A percentile compares a stretch with the other conserved stretches of the same genome.
Conservation (phyloP, 495 filamentous ascomycete genomes). For the Penicillium silybi region DNA sequence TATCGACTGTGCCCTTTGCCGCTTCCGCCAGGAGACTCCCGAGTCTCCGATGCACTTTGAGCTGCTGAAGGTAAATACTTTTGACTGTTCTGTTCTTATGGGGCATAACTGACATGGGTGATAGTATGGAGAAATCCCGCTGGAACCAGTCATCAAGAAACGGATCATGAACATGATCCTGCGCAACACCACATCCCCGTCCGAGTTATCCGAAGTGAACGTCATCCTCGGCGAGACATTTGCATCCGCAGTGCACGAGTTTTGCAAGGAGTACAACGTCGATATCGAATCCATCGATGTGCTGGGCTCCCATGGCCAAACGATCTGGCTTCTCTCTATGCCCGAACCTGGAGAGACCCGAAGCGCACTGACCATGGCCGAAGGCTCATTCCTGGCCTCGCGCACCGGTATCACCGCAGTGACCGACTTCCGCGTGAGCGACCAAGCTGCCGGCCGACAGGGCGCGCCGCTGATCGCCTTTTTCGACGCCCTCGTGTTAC, state of each 20-base stretch:
- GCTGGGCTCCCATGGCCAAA: constrained; percentile 57
- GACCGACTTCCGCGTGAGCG: constrained; percentile 43
- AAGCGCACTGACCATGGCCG: constrained; percentile 46
- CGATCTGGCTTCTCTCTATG: constrained; percentile 56
- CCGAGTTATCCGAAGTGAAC: constrained; percentile 52
- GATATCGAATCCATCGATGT: constrained; percentile 48
- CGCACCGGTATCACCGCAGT: constrained; percentile 44
- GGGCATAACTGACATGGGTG: background rate
- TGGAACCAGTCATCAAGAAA: constrained; percentile 51
- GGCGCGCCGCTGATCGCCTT: constrained; percentile 44
- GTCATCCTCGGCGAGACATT: constrained; percentile 51
- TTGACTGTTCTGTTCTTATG: constrained; percentile 7
- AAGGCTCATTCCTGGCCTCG: constrained; percentile 40
- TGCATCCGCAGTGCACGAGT: constrained; percentile 44
- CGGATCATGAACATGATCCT: constrained; percentile 54
- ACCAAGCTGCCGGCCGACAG: constrained; percentile 44
- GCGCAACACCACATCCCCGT: constrained; percentile 47
- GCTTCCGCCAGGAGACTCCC: constrained; percentile 47
- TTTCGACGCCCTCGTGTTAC: constrained; percentile 49
- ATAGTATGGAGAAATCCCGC: constrained; percentile 40
- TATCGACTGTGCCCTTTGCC: constrained; percentile 50
- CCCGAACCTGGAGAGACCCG: constrained; percentile 45
- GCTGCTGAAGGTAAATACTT: constrained; percentile 26
- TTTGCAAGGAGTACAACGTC: constrained; percentile 41
- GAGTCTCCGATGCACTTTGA: constrained; percentile 47